These are phyloP conservation scores for Polyporus tsugae DNA, from an alignment of 1,284 basidiomycete species.

Conservation along the genomic window DNA sequence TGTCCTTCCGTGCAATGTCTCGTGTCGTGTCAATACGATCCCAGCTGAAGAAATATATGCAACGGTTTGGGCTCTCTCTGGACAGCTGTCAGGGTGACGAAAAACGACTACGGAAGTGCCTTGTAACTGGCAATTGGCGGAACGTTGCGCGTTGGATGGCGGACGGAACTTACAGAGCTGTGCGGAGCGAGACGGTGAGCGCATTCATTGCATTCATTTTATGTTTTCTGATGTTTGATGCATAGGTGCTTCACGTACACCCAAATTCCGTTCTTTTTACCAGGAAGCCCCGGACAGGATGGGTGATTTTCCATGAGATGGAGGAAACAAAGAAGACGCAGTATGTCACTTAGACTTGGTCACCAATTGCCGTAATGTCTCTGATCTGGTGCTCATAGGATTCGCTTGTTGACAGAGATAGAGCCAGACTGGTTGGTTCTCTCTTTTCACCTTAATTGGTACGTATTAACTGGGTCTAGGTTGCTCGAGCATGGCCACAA, in stretches of 20 bases:
- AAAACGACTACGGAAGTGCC: constrained; percentile 80
- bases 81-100: constrained; percentile 89
- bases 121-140: constrained; percentile 93
- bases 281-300: constrained; percentile 86
- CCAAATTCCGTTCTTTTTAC: constrained; percentile 96
- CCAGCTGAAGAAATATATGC: constrained; percentile 93
- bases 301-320: constrained; percentile 96
- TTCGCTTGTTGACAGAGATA: constrained; percentile 64
- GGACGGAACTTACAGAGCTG: constrained; percentile 89
- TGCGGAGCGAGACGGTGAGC: constrained; percentile 81
- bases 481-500: constrained; percentile 59
- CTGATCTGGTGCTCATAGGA: constrained; percentile 43
- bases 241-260: constrained; percentile 86
- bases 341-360: constrained; percentile 50
- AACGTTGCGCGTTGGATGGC: constrained; percentile 91
- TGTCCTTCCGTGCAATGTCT: constrained; percentile 93
- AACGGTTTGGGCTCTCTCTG: constrained; percentile 80
- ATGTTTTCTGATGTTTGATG: neutral
- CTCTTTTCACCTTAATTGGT: neutral
- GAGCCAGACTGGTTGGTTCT: constrained; percentile 64
- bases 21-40: constrained; percentile 91
- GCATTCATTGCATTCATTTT: too few relatives aligned
- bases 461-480: constrained; percentile 40
- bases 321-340: constrained; percentile 94
- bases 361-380: neutral